Conservation (phyloP, 139 green algal species). For the Micractinium sp. region DNA sequence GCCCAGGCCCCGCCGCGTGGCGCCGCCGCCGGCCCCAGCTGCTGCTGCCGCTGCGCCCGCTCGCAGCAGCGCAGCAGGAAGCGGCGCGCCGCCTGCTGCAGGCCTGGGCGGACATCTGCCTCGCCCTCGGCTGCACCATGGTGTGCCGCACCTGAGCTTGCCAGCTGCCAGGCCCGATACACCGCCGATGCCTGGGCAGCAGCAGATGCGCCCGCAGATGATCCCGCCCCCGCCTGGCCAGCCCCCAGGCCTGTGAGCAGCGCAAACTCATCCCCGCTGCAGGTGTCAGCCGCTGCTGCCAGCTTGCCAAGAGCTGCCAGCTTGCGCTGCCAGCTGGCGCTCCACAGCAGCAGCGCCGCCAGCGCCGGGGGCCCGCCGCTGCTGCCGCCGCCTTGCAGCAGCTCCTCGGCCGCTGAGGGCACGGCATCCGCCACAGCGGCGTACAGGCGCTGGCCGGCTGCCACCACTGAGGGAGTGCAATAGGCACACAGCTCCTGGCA, state of each 20-base stretch:
- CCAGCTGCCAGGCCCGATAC: constrained; percentile 10
- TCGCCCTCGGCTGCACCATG: neutral
- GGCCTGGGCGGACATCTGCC: neutral
- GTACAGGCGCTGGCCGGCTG: neutral
- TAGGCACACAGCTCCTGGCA: constrained; percentile 23
- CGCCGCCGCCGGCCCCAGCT: neutral
- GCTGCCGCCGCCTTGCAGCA: neutral
- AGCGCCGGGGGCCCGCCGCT: neutral
- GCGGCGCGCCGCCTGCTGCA: neutral
- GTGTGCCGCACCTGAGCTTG: too few relatives aligned
- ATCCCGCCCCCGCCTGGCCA: neutral
- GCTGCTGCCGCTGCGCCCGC: constrained; percentile 24
- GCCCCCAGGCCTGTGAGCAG: neutral
- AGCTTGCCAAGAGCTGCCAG: constrained; percentile 24
- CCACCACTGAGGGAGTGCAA: constrained; percentile 25
- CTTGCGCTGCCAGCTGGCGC: neutral
- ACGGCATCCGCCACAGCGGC: neutral
- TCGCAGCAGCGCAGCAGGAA: constrained; percentile 29
- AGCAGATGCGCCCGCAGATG: neutral
- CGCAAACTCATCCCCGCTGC: constrained; percentile 38
- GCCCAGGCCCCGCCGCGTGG: constrained; percentile 20
- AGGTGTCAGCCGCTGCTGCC: constrained; percentile 15
- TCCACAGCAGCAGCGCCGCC: neutral
- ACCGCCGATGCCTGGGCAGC: neutral
- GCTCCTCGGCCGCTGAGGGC: neutral